These are phyloP conservation scores for Thymus quinquecostatus DNA, from an alignment of 257 asterid species.

Conservation along the genomic window DNA sequence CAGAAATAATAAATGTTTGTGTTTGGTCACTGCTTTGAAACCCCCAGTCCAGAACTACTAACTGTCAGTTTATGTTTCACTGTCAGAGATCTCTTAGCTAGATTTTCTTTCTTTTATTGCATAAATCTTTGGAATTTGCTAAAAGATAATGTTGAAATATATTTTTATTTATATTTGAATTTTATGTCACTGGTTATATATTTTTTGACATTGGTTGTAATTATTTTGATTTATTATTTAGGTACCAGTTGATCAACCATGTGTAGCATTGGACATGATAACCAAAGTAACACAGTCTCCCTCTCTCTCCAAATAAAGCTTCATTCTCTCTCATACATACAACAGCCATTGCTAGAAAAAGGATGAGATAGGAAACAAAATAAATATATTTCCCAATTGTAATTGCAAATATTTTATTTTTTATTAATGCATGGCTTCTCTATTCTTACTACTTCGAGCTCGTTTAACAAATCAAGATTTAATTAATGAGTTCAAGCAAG, in stretches of 20 bases:
- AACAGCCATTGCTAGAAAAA: background rate
- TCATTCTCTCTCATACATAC: background rate
- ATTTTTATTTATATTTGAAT: no score
- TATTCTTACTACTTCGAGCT: background rate
- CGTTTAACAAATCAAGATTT: background rate
- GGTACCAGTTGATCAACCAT: constrained; percentile 46
- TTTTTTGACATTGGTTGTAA: background rate
- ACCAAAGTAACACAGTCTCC: constrained; percentile 34
- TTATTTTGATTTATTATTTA: background rate
- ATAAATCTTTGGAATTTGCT: background rate
- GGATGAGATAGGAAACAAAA: background rate
- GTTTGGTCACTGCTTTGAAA: constrained; percentile 19
- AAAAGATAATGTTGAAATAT: no score
- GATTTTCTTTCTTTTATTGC: background rate
- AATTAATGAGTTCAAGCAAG: no score
- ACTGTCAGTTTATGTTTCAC: constrained; percentile 17
- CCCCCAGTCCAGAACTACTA: background rate
- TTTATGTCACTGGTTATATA: background rate
- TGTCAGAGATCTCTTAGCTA: background rate
- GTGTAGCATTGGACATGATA: constrained; percentile 40
- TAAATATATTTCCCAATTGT: background rate
- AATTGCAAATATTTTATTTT: constrained; percentile 1
- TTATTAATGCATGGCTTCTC: background rate
- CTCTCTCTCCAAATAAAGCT: background rate
- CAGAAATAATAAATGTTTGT: background rate